A percentile compares a stretch with the other conserved stretches of the same genome.
Evolutionary conservation across 2,329 filamentous ascomycete genomes (phyloP).

Genomic region (Pseudocercospora fuligena): DNA sequence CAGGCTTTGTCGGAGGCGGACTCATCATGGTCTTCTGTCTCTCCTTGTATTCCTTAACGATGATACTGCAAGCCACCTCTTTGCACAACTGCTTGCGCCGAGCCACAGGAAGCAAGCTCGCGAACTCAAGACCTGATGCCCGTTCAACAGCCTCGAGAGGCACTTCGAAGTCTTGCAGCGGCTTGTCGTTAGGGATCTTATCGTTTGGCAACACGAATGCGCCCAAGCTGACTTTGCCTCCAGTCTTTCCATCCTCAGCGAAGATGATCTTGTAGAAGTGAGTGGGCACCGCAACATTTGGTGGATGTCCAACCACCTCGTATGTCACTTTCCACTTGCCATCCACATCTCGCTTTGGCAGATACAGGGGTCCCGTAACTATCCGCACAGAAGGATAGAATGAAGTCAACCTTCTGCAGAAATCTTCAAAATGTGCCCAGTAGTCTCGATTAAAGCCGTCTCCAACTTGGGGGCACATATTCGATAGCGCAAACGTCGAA

Average conservation of each 20-base stretch:
- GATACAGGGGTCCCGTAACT: conserved; percentile 90
- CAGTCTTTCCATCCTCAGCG: conserved; percentile 75
- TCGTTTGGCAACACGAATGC: conserved; percentile 97
- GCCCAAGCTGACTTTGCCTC: conserved; percentile 80
- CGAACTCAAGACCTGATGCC: conserved; percentile 90
- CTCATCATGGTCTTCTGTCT: conserved; percentile 53
- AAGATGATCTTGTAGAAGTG: conserved; percentile 99
- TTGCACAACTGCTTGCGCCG: conserved; percentile 81
- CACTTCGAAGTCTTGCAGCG: conserved; percentile 89
- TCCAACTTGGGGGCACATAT: conserved; percentile 98
- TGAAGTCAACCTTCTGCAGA: conserved; percentile 81
- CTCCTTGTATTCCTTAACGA: conserved; percentile 78
- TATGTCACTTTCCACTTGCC: conserved; percentile 95
- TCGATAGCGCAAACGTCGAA: conserved; percentile 87
- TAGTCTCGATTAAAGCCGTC: conserved; percentile 99
- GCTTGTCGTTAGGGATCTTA: conserved; percentile 83
- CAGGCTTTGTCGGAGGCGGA: conserved; percentile 37
- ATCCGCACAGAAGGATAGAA: conserved; percentile 86
- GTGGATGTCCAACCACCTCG: conserved; percentile 92
- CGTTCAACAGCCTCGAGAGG: conserved; percentile 90
- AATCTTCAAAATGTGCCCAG: conserved; percentile 99
- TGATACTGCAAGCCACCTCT: conserved; percentile 80
- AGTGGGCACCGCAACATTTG: conserved; percentile 92
- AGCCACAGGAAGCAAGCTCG: conserved; percentile 72
- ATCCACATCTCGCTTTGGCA: conserved; percentile 82